A percentile compares a stretch with the other conserved stretches of the same genome.
Evolutionary conservation across 257 asterid species (phyloP).

Genomic region (Thymus mandschuricus): DNA sequence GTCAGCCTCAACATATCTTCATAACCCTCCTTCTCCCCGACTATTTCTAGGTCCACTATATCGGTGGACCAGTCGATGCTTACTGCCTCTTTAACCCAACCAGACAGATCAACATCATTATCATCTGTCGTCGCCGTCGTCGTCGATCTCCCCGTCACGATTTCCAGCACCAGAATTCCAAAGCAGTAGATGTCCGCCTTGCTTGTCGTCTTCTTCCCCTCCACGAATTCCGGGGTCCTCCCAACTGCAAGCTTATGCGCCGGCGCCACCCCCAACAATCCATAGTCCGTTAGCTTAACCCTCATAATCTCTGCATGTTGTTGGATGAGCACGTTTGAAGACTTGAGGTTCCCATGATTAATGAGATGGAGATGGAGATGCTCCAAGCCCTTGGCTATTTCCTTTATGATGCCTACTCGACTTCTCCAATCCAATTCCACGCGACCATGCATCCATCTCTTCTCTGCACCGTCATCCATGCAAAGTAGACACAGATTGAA

Average conservation of each 20-base stretch:
- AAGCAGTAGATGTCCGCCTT: slow-evolving; percentile 73
- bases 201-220: slow-evolving; percentile 48
- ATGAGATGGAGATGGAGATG: slow-evolving; percentile 4
- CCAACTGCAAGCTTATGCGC: slow-evolving; percentile 47
- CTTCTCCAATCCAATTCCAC: slow-evolving; percentile 55
- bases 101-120: slow-evolving; percentile 45
- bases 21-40: slow-evolving; percentile 61
- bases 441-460: slow-evolving; percentile 47
- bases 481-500: too few relatives aligned
- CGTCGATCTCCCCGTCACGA: slow-evolving; percentile 61
- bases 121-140: not conserved
- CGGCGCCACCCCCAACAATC: slow-evolving; percentile 48
- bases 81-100: not conserved
- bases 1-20: slow-evolving; percentile 70
- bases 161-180: slow-evolving; percentile 63
- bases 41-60: slow-evolving; percentile 52
- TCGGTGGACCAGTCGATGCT: too few relatives aligned
- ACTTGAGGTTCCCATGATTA: slow-evolving; percentile 73
- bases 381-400: slow-evolving; percentile 49
- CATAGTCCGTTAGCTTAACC: slow-evolving; percentile 70
- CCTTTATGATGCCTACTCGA: slow-evolving; percentile 43
- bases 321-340: slow-evolving; percentile 53
- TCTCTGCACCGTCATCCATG: slow-evolving; percentile 37
- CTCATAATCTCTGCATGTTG: slow-evolving; percentile 5
- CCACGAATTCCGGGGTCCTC: slow-evolving; percentile 53